These are phyloP conservation scores for Corchorus capsularis DNA, from an alignment of 345 rosid genomes.

Conservation along the genomic window DNA sequence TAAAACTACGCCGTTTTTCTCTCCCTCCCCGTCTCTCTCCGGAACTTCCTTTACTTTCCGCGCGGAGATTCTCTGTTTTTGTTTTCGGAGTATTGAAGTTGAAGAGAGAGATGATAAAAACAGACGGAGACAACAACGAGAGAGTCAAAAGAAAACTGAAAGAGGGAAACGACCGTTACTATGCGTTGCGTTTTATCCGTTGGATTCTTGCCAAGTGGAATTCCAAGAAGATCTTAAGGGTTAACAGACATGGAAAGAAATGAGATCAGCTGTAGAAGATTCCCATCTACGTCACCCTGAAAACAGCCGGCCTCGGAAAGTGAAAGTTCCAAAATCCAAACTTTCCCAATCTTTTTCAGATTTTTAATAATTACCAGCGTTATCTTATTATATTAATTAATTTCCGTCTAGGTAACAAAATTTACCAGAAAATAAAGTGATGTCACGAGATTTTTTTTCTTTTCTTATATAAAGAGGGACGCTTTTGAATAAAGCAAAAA, in stretches of 20 bases:
- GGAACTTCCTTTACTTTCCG: background rate
- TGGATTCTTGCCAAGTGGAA: conserved; percentile 26
- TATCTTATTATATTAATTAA: too few relatives aligned
- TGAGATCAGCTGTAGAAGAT: background rate
- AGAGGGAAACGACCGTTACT: background rate
- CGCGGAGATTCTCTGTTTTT: background rate
- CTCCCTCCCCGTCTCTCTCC: background rate
- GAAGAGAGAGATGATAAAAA: background rate
- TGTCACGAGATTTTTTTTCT: background rate
- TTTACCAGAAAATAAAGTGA: background rate
- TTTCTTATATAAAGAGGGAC: background rate
- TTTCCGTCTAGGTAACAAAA: background rate
- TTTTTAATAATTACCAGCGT: too few relatives aligned
- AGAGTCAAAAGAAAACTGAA: background rate
- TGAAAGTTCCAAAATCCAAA: background rate
- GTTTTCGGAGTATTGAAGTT: background rate
- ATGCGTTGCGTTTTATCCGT: conserved; percentile 5
- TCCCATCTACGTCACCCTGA: background rate
- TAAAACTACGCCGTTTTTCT: background rate
- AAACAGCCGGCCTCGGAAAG: background rate
- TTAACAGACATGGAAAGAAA: background rate
- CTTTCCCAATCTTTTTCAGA: background rate
- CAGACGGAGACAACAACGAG: background rate
- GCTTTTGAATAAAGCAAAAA: background rate
- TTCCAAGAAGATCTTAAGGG: background rate